Conservation (phyloP, 1,284 basidiomycete species). For the Ganoderma resinaceum region DNA sequence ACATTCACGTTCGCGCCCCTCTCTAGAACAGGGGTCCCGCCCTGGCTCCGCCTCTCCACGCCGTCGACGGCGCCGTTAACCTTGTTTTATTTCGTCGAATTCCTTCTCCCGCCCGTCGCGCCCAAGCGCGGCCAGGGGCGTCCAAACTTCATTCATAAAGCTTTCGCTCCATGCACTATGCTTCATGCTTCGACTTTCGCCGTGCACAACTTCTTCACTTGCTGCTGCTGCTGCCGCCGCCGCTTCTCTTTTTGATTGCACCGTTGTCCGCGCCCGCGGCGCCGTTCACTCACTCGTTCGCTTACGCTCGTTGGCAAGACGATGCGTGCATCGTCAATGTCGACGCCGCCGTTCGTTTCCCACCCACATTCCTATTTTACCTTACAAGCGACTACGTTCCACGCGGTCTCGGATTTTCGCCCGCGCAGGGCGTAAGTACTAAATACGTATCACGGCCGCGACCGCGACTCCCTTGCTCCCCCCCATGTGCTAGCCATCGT, state of each 20-base stretch:
- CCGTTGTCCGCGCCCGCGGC: slow-evolving; percentile 20
- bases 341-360: slow-evolving; percentile 4
- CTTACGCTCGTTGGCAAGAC: slow-evolving; percentile 6
- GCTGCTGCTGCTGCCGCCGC: too few relatives aligned
- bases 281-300: slow-evolving; percentile 30
- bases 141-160: too few relatives aligned
- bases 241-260: not conserved
- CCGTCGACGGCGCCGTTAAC: not conserved
- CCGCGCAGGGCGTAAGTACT: too few relatives aligned
- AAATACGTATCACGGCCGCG: not conserved
- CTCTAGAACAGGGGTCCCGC: too few relatives aligned
- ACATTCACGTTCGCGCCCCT: not conserved
- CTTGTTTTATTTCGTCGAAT: not conserved
- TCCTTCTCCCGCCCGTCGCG: not conserved
- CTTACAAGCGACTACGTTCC: not conserved
- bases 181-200: slow-evolving; percentile 4
- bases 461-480: not conserved
- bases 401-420: slow-evolving; percentile 1
- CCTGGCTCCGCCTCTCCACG: not conserved
- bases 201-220: slow-evolving; percentile 20
- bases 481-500: not conserved
- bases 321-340: slow-evolving; percentile 19
- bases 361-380: slow-evolving; percentile 4
- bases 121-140: not conserved
- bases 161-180: not conserved